A percentile compares a stretch with the other conserved stretches of the same genome.
phyloP scores from a whole-genome alignment of 2,329 filamentous ascomycete species.

The Fusarium phyllophilum region DNA sequence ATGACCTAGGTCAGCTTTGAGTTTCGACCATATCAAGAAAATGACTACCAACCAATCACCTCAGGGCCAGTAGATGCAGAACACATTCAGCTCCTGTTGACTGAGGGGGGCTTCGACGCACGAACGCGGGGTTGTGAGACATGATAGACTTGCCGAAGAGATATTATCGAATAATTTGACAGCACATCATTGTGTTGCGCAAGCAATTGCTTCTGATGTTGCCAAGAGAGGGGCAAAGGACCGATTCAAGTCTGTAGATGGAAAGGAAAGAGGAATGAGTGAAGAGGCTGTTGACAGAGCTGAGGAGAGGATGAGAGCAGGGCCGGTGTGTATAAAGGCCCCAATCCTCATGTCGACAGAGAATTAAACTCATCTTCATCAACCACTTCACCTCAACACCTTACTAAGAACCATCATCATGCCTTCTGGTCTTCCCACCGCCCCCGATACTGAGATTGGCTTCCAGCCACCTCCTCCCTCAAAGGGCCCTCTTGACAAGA shows the following conservation, averaged over 20 bases:
- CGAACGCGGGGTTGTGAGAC: neutral
- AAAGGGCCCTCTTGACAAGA: neutral
- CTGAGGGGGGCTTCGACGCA: neutral
- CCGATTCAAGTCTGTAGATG: neutral
- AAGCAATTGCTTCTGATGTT: neutral
- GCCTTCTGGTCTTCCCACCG: constrained; percentile 18
- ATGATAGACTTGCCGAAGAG: neutral
- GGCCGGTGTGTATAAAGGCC: neutral
- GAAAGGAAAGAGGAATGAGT: neutral
- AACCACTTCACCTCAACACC: neutral
- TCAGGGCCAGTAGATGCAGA: neutral
- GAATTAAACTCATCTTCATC: neutral
- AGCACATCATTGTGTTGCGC: neutral
- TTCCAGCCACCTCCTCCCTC: constrained; percentile 7
- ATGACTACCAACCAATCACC: neutral
- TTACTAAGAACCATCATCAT: neutral
- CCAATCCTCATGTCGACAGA: neutral
- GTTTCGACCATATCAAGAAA: accelerated
- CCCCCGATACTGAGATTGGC: constrained; percentile 5
- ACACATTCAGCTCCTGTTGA: neutral
- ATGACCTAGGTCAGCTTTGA: neutral
- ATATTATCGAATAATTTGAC: neutral
- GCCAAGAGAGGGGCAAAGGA: neutral
- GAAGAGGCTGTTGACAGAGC: accelerated
- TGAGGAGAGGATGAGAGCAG: neutral